These are phyloP conservation scores for Dorcoceras hygrometricum DNA, from an alignment of 257 asterid genomes.

Conservation along the genomic window DNA sequence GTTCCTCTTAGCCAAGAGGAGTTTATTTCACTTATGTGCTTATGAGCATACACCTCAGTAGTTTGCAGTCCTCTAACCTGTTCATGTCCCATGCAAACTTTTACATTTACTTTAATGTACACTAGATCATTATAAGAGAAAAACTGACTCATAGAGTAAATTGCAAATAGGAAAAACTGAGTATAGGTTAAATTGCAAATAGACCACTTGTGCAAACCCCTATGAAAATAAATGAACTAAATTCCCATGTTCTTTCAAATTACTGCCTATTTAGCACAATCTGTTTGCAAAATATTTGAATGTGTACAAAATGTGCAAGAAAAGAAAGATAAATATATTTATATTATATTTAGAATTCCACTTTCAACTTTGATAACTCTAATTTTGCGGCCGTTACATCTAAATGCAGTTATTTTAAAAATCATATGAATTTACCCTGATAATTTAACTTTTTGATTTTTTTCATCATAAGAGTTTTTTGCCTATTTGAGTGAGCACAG, in stretches of 20 bases:
- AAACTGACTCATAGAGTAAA: neutral
- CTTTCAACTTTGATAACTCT: too few relatives aligned
- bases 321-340: neutral
- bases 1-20: too few relatives aligned
- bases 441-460: neutral
- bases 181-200: neutral
- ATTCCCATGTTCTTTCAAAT: neutral
- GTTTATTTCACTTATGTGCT: too few relatives aligned
- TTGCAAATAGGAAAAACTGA: neutral
- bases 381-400: neutral
- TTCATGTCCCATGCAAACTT: too few relatives aligned
- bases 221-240: neutral
- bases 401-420: neutral
- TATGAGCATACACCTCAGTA: too few relatives aligned
- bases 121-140: neutral
- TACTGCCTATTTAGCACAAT: neutral
- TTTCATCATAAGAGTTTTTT: too few relatives aligned
- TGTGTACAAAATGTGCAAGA: neutral
- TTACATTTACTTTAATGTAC: too few relatives aligned
- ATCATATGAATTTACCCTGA: neutral
- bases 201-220: neutral
- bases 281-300: neutral
- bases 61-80: too few relatives aligned
- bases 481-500: neutral
- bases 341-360: neutral